phyloP scores from a whole-genome alignment of 2,329 filamentous ascomycete genomes.

The Penicillium psychrosexuale region DNA sequence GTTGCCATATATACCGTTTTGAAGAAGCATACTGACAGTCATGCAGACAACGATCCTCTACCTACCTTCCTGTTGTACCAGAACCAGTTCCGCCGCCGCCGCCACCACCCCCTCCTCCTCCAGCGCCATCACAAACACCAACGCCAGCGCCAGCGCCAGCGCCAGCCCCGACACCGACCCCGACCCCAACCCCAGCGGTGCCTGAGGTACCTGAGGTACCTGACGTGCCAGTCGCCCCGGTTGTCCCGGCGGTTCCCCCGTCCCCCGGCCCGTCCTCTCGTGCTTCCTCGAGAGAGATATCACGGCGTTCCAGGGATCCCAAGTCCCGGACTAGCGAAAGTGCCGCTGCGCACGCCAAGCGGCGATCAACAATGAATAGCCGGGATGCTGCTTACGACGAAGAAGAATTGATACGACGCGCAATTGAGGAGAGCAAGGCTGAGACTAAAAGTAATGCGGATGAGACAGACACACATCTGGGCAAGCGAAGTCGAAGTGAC shows the following conservation, averaged over 20 bases:
- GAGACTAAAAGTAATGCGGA: slow-evolving; percentile 60
- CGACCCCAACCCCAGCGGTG: neutral
- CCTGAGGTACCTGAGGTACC: neutral
- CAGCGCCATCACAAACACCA: neutral
- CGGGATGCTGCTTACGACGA: slow-evolving; percentile 93
- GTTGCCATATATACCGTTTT: slow-evolving; percentile 6
- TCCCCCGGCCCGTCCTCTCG: slow-evolving; percentile 43
- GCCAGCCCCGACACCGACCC: neutral
- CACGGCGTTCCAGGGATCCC: slow-evolving; percentile 40
- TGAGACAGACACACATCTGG: slow-evolving; percentile 58
- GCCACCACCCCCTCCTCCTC: neutral
- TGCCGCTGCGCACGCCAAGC: slow-evolving; percentile 63
- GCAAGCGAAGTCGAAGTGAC: slow-evolving; percentile 82
- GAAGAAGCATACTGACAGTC: slow-evolving; percentile 29
- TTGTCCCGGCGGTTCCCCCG: neutral
- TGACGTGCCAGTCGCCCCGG: neutral
- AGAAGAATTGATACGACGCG: slow-evolving; percentile 80
- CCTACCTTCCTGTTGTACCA: slow-evolving; percentile 58
- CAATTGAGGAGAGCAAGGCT: slow-evolving; percentile 92
- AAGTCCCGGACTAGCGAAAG: slow-evolving; percentile 52
- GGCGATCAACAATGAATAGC: slow-evolving; percentile 96
- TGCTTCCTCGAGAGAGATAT: slow-evolving; percentile 42
- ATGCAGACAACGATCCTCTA: slow-evolving; percentile 59
- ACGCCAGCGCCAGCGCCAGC: neutral
- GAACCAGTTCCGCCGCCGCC: slow-evolving; percentile 15